Evolutionary conservation across 2,329 filamentous ascomycete species (phyloP).

Genomic region (Amauroascus verrucosus): DNA sequence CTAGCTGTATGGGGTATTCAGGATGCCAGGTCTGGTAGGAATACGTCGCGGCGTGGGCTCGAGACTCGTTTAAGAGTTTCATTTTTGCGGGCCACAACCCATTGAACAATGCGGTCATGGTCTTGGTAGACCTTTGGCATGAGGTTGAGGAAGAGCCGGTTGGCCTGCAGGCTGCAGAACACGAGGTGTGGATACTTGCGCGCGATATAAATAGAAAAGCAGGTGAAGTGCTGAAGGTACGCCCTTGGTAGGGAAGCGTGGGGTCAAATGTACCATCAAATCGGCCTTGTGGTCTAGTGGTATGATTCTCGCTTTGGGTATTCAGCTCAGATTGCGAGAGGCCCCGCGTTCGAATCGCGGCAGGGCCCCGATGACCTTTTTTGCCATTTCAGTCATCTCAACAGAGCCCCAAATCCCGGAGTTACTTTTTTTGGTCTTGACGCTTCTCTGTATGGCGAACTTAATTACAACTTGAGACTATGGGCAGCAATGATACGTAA

Average conservation of each 20-base stretch:
- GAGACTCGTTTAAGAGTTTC: neutral
- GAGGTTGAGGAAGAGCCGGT: neutral
- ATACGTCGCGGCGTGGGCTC: neutral
- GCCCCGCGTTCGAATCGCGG: conserved; percentile 17
- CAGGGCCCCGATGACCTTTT: conserved; percentile 14
- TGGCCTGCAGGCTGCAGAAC: neutral
- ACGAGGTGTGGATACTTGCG: neutral
- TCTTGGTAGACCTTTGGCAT: neutral
- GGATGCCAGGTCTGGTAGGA: neutral
- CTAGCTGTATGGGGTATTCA: neutral
- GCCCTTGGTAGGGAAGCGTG: too few species aligned
- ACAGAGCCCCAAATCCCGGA: too few species aligned
- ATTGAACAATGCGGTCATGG: neutral
- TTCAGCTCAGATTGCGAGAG: conserved; percentile 11
- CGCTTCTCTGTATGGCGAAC: too few species aligned
- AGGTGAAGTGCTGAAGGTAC: too few species aligned
- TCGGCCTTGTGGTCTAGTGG: conserved; percentile 29
- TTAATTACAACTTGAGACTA: too few species aligned
- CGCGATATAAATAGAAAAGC: conserved; percentile 4
- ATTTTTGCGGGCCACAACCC: neutral
- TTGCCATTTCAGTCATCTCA: neutral
- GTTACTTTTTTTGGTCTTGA: neutral
- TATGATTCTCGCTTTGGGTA: conserved; percentile 37
- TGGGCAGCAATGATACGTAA: too few species aligned
- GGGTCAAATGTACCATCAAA: neutral